These are phyloP conservation scores for Nadsonia starkeyi-henricii DNA, from an alignment of 1,139 yeast genomes.

Conservation along the genomic window DNA sequence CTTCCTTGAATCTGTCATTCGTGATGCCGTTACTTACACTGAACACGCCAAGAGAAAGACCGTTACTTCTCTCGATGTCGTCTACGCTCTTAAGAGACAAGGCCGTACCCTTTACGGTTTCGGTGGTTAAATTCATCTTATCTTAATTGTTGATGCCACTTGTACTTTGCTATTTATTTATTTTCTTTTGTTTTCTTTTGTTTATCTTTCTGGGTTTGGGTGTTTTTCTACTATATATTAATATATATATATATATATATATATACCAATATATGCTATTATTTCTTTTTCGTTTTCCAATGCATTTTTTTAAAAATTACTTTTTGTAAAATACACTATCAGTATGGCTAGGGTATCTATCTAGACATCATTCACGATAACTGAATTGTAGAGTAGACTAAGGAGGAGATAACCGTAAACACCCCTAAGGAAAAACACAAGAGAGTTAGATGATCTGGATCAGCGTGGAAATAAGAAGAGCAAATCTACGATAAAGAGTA, in stretches of 20 bases:
- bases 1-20: constrained; percentile 92
- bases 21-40: constrained; percentile 98
- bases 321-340: too few species aligned
- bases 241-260: neutral
- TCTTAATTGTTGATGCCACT: constrained; percentile 1
- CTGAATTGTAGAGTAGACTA: too few species aligned
- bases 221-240: neutral
- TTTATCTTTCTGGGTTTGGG: neutral
- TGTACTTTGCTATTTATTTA: neutral
- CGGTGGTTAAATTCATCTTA: constrained; percentile 63
- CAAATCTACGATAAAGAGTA: too few species aligned
- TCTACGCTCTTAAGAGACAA: constrained; percentile 99
- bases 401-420: too few species aligned
- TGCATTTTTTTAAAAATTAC: too few species aligned
- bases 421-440: too few species aligned
- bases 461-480: too few species aligned
- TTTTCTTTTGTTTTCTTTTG: neutral
- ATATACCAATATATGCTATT: too few species aligned
- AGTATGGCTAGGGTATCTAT: too few species aligned
- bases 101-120: constrained; percentile 99
- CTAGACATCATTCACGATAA: too few species aligned
- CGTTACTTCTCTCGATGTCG: constrained; percentile 96
- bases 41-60: constrained; percentile 99
- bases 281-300: too few species aligned
- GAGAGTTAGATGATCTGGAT: too few species aligned